These are phyloP conservation scores for Juglanconis sp. DNA, from an alignment of 2,329 filamentous ascomycete genomes.

Conservation along the genomic window DNA sequence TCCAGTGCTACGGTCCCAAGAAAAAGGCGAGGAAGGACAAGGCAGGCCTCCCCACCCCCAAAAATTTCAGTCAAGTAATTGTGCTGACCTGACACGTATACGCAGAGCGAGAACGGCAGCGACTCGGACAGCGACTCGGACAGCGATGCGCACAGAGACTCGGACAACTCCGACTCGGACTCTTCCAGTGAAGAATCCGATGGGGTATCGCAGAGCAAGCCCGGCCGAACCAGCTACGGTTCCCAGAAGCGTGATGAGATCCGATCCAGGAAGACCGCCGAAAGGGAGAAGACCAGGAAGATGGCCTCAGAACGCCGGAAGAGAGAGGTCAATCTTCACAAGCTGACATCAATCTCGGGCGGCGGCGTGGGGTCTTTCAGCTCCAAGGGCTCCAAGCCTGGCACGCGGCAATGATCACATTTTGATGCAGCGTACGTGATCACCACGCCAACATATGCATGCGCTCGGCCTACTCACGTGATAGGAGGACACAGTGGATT, in stretches of 20 bases:
- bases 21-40: conserved; percentile 9
- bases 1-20: conserved; percentile 14
- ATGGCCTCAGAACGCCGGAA: conserved; percentile 58
- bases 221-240: conserved; percentile 10
- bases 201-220: conserved; percentile 24
- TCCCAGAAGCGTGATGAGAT: conserved; percentile 11
- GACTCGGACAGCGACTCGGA: conserved; percentile 15
- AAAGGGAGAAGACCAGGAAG: conserved; percentile 45
- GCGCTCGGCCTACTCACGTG: not conserved
- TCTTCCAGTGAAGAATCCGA: conserved; percentile 34
- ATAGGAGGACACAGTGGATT: not conserved
- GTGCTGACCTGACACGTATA: conserved; percentile 11
- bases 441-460: not conserved
- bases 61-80: not conserved
- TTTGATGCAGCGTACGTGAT: not conserved
- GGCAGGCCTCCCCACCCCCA: conserved; percentile 4
- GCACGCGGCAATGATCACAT: not conserved
- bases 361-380: conserved; percentile 22
- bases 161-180: conserved; percentile 25
- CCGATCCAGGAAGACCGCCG: conserved; percentile 40
- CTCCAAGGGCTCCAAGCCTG: conserved; percentile 3
- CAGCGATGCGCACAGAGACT: not conserved
- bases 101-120: conserved; percentile 6
- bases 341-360: conserved; percentile 58
- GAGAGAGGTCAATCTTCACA: conserved; percentile 65